phyloP scores from a whole-genome alignment of 2,329 filamentous ascomycete species.

The Bipolaris bicolor region DNA sequence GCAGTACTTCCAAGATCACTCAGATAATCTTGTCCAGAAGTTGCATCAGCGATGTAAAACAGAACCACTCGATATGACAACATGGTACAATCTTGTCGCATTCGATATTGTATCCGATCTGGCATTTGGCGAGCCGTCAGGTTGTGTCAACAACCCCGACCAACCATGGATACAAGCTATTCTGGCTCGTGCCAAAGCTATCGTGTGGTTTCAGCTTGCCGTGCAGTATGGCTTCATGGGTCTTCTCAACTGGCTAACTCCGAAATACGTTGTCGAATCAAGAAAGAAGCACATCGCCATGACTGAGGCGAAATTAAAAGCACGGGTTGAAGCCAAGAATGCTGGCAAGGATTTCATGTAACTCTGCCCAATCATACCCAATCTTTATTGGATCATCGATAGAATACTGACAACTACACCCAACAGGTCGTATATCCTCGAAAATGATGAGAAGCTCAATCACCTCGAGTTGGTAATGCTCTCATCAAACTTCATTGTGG shows the following conservation, averaged over 20 bases:
- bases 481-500: slow-evolving; percentile 15
- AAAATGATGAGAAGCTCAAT: slow-evolving; percentile 15
- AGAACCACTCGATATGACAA: slow-evolving; percentile 9
- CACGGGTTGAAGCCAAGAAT: slow-evolving; percentile 8
- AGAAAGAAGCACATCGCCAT: slow-evolving; percentile 15
- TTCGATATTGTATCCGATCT: slow-evolving; percentile 12
- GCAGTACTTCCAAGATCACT: slow-evolving; percentile 10
- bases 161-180: slow-evolving; percentile 15
- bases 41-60: not conserved
- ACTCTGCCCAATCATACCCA: not conserved
- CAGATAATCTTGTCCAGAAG: slow-evolving; percentile 10
- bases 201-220: slow-evolving; percentile 14
- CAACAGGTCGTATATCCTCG: slow-evolving; percentile 11
- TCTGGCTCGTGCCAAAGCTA: slow-evolving; percentile 12
- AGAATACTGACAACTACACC: not conserved
- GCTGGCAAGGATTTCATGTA: slow-evolving; percentile 15
- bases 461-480: slow-evolving; percentile 14
- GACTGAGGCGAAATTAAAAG: slow-evolving; percentile 13
- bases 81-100: slow-evolving; percentile 12
- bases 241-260: slow-evolving; percentile 10
- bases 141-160: slow-evolving; percentile 12
- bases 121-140: slow-evolving; percentile 13
- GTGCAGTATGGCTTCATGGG: slow-evolving; percentile 12
- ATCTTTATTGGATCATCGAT: not conserved
- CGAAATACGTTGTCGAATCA: slow-evolving; percentile 9